These are phyloP conservation scores for Botrytis sinoallii DNA, from an alignment of 2,329 filamentous ascomycete species.

Conservation along the genomic window DNA sequence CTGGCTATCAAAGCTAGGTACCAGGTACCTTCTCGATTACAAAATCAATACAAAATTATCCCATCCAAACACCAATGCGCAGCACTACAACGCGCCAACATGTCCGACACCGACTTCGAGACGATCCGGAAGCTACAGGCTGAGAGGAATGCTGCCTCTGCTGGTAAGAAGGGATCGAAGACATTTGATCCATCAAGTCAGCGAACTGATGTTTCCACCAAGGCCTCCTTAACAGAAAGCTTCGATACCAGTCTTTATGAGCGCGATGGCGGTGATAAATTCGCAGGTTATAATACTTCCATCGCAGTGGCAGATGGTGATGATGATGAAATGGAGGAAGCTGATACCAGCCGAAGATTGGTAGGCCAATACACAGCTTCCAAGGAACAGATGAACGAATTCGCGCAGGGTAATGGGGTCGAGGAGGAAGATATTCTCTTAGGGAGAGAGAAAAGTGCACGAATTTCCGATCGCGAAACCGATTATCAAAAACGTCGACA, in stretches of 20 bases:
- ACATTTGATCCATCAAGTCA: slow-evolving; percentile 76
- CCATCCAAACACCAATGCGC: slow-evolving; percentile 15
- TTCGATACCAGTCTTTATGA: slow-evolving; percentile 90
- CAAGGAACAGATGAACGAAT: slow-evolving; percentile 88
- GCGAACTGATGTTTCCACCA: slow-evolving; percentile 78
- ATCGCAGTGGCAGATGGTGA: slow-evolving; percentile 77
- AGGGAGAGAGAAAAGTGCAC: slow-evolving; percentile 80
- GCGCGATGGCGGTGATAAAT: slow-evolving; percentile 72
- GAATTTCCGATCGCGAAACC: slow-evolving; percentile 89
- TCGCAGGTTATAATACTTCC: slow-evolving; percentile 84
- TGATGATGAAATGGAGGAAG: slow-evolving; percentile 74
- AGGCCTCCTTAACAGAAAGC: slow-evolving; percentile 84
- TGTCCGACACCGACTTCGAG: slow-evolving; percentile 82
- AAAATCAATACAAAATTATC: slow-evolving; percentile 19
- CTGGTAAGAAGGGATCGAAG: slow-evolving; percentile 77
- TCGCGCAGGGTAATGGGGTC: slow-evolving; percentile 77
- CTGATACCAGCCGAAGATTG: slow-evolving; percentile 69
- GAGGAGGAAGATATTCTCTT: slow-evolving; percentile 90
- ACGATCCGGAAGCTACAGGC: slow-evolving; percentile 83
- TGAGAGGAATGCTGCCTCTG: slow-evolving; percentile 81
- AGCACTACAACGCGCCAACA: slow-evolving; percentile 35
- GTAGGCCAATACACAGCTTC: slow-evolving; percentile 96
- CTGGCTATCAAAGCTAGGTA: slow-evolving; percentile 19
- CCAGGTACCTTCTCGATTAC: slow-evolving; percentile 4
- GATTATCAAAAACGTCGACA: slow-evolving; percentile 97